phyloP scores from a whole-genome alignment of 208 protist species.

The Leishmania major region DNA sequence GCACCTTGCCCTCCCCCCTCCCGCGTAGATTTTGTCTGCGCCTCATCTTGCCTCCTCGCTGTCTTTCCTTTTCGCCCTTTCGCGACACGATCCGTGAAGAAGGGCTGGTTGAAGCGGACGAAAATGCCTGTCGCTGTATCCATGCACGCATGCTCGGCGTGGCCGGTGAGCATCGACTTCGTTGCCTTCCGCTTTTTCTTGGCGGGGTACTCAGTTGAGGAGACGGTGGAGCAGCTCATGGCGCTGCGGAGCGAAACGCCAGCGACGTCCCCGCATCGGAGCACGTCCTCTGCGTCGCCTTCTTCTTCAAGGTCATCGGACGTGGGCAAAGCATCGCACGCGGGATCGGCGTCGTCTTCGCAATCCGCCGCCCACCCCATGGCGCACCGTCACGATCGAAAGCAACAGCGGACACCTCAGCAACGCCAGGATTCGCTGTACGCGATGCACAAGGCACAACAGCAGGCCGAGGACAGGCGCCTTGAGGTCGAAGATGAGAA shows the following conservation, averaged over 20 bases:
- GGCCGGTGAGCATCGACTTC: conserved; percentile 78
- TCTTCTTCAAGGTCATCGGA: conserved; percentile 9
- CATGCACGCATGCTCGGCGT: conserved; percentile 74
- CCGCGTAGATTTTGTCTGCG: background rate
- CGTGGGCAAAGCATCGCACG: background rate
- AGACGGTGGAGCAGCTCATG: conserved; percentile 66
- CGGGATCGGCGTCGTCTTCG: conserved; percentile 6
- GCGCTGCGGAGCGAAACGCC: conserved; percentile 17
- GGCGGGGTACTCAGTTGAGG: conserved; percentile 68
- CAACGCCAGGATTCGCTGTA: background rate
- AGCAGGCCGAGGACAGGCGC: conserved; percentile 21
- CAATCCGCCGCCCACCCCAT: background rate
- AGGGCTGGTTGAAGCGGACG: background rate
- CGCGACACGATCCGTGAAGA: background rate
- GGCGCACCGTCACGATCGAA: background rate
- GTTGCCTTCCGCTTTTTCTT: conserved; percentile 64
- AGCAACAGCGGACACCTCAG: background rate
- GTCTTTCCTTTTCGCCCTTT: too few species aligned
- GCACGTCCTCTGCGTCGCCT: conserved; percentile 8
- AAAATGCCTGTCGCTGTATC: conserved; percentile 58
- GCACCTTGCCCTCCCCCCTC: background rate
- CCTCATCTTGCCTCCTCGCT: background rate
- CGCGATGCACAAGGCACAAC: background rate
- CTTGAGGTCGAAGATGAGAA: conserved; percentile 9
- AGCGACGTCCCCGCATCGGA: background rate